Conservation (phyloP, 176 grass and related monocot genomes). For the Bolboschoenus planiculmis region DNA sequence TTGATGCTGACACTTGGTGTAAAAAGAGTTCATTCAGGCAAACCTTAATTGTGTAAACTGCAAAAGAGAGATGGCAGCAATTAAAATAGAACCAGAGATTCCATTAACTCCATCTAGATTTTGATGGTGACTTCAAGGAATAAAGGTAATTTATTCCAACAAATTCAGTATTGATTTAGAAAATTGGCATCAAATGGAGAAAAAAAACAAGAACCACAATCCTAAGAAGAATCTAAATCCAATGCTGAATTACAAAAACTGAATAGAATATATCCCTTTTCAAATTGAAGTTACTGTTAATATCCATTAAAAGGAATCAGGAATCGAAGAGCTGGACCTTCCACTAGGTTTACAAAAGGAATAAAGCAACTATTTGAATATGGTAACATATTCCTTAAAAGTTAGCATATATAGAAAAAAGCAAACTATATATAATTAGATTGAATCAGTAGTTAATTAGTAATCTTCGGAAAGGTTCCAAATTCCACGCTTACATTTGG, state of each 20-base stretch:
- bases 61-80: not conserved
- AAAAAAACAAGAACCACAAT: not conserved
- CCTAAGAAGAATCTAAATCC: not conserved
- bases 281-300: not conserved
- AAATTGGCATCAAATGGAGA: not conserved
- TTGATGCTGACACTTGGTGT: not conserved
- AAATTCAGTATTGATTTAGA: not conserved
- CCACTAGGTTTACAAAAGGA: conserved; percentile 2
- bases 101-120: not conserved
- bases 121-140: not conserved
- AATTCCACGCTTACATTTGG: conserved; percentile 2
- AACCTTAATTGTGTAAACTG: conserved; percentile 1
- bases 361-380: conserved; percentile 5
- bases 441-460: conserved; percentile 4
- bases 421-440: not conserved
- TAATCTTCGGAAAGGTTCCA: not conserved
- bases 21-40: not conserved
- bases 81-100: not conserved
- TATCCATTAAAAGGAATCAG: not conserved
- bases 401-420: not conserved
- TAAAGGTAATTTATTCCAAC: not conserved
- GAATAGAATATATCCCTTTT: not conserved
- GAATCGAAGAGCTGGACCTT: not conserved
- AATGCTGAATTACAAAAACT: not conserved
- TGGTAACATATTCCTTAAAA: not conserved